A percentile compares a stretch with the other conserved stretches of the same genome.
Conservation (phyloP, 2,329 filamentous ascomycete genomes). For the Fusarium sp. region DNA sequence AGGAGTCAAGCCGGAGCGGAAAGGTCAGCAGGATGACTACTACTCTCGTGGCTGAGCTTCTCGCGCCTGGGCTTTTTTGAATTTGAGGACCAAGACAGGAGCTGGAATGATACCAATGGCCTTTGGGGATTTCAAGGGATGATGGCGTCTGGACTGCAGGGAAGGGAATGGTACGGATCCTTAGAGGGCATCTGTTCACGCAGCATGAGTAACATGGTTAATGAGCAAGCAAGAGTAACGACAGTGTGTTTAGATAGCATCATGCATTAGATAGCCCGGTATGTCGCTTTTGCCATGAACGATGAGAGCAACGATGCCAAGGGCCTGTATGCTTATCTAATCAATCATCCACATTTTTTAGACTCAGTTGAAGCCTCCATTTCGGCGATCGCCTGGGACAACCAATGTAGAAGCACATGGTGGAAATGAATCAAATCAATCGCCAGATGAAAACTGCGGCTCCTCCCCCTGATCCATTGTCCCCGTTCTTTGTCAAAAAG, state of each 20-base stretch:
- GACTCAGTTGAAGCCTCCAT: background rate
- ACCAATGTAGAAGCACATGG: background rate
- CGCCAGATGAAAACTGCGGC: background rate
- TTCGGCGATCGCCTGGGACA: slow-evolving; percentile 13
- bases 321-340: background rate
- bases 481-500: background rate
- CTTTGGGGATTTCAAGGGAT: slow-evolving; percentile 4
- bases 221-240: slow-evolving; percentile 14
- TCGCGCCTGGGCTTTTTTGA: background rate
- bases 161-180: background rate
- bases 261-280: background rate
- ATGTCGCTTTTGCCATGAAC: background rate
- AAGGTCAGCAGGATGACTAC: slow-evolving; percentile 62
- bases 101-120: slow-evolving; percentile 31
- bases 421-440: background rate
- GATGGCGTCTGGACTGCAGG: slow-evolving; percentile 16
- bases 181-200: slow-evolving; percentile 12
- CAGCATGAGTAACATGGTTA: slow-evolving; percentile 18
- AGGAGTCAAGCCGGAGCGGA: slow-evolving; percentile 52
- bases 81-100: background rate
- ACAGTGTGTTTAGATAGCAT: background rate
- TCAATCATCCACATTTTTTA: background rate
- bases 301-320: background rate
- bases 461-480: background rate
- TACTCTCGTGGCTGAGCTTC: slow-evolving; percentile 51